phyloP scores from a whole-genome alignment of 2,329 filamentous ascomycete genomes.

The Stachybotrys chartarum region DNA sequence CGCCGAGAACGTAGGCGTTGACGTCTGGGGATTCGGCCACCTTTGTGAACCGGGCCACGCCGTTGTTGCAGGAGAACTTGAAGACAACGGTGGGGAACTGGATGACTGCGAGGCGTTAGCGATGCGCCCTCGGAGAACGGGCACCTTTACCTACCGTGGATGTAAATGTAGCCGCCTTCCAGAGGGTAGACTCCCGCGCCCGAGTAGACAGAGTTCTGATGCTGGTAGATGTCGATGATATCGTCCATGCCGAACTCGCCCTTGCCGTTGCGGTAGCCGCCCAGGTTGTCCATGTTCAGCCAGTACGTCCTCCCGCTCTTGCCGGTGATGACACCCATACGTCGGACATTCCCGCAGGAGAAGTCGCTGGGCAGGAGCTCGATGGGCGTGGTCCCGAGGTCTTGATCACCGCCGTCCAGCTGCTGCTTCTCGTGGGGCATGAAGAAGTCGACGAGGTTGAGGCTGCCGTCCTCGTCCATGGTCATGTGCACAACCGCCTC shows the following conservation, averaged over 20 bases:
- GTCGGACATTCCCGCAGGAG: conserved; percentile 32
- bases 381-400: conserved; percentile 39
- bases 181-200: conserved; percentile 40
- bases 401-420: conserved; percentile 42
- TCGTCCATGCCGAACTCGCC: conserved; percentile 26
- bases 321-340: conserved; percentile 42
- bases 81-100: conserved; percentile 48
- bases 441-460: conserved; percentile 44
- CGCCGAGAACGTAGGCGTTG: conserved; percentile 47
- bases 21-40: conserved; percentile 40
- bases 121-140: background rate
- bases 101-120: conserved; percentile 29
- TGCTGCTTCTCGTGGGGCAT: conserved; percentile 45
- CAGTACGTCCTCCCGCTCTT: conserved; percentile 44
- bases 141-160: conserved; percentile 21
- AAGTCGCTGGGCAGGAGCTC: conserved; percentile 35
- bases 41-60: conserved; percentile 45
- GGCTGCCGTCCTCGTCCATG: conserved; percentile 30
- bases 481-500: conserved; percentile 38
- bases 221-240: conserved; percentile 36
- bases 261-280: conserved; percentile 29
- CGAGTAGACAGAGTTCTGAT: conserved; percentile 37
- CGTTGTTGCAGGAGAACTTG: conserved; percentile 47
- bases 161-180: conserved; percentile 42
- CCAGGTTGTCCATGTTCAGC: conserved; percentile 31